Base-by-base conservation (phyloP, 768 basidiomycete genomes). In the Boletus rex-veris region DNA sequence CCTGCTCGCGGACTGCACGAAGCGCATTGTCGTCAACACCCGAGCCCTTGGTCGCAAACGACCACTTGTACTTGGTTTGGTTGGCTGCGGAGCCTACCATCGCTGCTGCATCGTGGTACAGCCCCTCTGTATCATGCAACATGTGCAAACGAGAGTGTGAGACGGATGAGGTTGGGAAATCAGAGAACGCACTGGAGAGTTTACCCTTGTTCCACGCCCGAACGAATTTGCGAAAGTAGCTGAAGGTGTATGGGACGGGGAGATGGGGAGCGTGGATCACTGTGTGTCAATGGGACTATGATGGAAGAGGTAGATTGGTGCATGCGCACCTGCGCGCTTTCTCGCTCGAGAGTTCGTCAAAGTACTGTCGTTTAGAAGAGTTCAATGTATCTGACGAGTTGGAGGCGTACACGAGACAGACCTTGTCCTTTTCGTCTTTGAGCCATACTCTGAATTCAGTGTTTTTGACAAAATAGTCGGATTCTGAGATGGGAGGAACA, bases 201-300 rank as follows among this genome's bases (percentile, higher is more conserved):
- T 79, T 84, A 6, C 89, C 90, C 67, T 79, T 78, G 70, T 94
- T 94, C 92, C 92, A 94, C 24, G 83, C 83, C 80, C 90, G 90
- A 38, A 93, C 85, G 64, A 98, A 97, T 72, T 94, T 96, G 63
- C 87, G 85, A 67, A 98, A 98, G 67, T 95, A 93, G 64, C 90
- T 91, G 47, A 48, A 43, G 14, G 21, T 4, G 26, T 36, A n/a
- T 7, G 45, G 33, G 24, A 51, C 54, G 65, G 16, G 5, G 60
- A 47, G 33, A 35, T 10, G 11, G 33, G 33, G 33, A 12, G 33
- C 14, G 14, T 35, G 33, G 33, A 47, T 63, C 7, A 19, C 19
- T 50, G 28, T 2, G n/a, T 5, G 43, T 61, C 64, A 64, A 54
- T 50, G 16, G 18, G 66, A 49, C 68, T 58, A 50, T 16, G 30